phyloP scores from a whole-genome alignment of 2,329 filamentous ascomycete species.

The Pyrenochaeta sp. region DNA sequence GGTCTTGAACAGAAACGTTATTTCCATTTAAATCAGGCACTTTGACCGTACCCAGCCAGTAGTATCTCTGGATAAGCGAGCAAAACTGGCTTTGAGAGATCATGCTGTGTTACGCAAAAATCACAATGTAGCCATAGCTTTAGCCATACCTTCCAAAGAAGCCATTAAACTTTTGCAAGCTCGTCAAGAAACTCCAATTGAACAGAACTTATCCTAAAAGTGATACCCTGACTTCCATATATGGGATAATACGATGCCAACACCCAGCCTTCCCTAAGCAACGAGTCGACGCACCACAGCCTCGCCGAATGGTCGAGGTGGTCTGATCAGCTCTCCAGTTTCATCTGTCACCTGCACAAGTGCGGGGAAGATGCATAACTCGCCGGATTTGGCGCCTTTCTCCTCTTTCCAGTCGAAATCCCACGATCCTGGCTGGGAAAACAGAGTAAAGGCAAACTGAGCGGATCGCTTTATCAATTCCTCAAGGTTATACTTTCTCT shows the following conservation, averaged over 20 bases:
- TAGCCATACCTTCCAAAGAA: no score
- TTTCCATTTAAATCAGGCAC: no score
- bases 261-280: slow-evolving; percentile 17
- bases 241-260: no score
- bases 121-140: background rate
- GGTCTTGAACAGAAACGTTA: background rate
- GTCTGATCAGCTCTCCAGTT: slow-evolving; percentile 29
- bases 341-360: slow-evolving; percentile 45
- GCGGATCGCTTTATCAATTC: slow-evolving; percentile 46
- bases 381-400: slow-evolving; percentile 29
- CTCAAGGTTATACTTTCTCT: slow-evolving; percentile 41
- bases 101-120: background rate
- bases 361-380: slow-evolving; percentile 45
- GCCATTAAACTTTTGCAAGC: no score
- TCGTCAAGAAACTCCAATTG: background rate
- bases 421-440: slow-evolving; percentile 45
- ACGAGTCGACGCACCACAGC: slow-evolving; percentile 34
- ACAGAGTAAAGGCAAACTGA: slow-evolving; percentile 43
- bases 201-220: background rate
- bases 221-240: no score
- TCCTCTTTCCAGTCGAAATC: slow-evolving; percentile 44
- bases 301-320: slow-evolving; percentile 40
- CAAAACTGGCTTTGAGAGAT: background rate
- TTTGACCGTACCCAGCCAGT: background rate
- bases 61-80: background rate